Conservation (phyloP, 352 stramenopile species). For the Phytophthora pistaciae region DNA sequence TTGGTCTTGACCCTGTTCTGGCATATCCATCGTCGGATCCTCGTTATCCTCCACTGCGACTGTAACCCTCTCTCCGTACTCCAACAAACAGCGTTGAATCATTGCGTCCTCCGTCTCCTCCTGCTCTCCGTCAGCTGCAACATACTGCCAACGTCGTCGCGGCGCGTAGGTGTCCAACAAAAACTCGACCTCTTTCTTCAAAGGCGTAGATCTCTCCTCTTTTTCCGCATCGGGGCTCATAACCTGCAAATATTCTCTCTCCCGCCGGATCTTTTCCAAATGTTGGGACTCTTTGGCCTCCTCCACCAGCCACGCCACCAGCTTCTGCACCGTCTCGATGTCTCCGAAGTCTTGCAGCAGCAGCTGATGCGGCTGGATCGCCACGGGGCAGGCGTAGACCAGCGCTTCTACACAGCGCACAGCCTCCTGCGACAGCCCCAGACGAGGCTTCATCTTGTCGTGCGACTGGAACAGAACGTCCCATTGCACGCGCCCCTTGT, state of each 20-base stretch:
- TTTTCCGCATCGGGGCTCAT: slow-evolving; percentile 7
- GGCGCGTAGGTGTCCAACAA: slow-evolving; percentile 52
- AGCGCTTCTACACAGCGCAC: slow-evolving; percentile 56
- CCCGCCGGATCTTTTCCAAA: slow-evolving; percentile 43
- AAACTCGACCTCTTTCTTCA: slow-evolving; percentile 59
- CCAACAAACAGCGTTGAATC: slow-evolving; percentile 83
- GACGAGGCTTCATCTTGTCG: slow-evolving; percentile 69
- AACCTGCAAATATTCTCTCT: slow-evolving; percentile 46
- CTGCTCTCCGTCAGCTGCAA: slow-evolving; percentile 19
- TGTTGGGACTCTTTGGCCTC: slow-evolving; percentile 41
- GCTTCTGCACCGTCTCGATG: slow-evolving; percentile 58
- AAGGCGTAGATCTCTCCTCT: slow-evolving; percentile 10
- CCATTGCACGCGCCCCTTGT: slow-evolving; percentile 63
- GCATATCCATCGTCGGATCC: slow-evolving; percentile 6
- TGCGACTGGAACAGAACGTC: slow-evolving; percentile 73
- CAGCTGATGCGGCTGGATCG: slow-evolving; percentile 76
- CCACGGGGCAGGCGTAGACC: slow-evolving; percentile 30
- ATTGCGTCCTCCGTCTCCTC: slow-evolving; percentile 69
- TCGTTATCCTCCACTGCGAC: slow-evolving; percentile 28
- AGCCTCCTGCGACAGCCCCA: slow-evolving; percentile 74
- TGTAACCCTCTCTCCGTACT: slow-evolving; percentile 78
- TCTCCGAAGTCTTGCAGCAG: slow-evolving; percentile 84
- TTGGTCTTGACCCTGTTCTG: slow-evolving; percentile 13
- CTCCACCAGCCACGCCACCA: slow-evolving; percentile 68
- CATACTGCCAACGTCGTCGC: slow-evolving; percentile 56